A percentile compares a stretch with the other conserved stretches of the same genome.
phyloP scores from a whole-genome alignment of 139 green algal genomes.

The Chlamydomonas schloesseri region DNA sequence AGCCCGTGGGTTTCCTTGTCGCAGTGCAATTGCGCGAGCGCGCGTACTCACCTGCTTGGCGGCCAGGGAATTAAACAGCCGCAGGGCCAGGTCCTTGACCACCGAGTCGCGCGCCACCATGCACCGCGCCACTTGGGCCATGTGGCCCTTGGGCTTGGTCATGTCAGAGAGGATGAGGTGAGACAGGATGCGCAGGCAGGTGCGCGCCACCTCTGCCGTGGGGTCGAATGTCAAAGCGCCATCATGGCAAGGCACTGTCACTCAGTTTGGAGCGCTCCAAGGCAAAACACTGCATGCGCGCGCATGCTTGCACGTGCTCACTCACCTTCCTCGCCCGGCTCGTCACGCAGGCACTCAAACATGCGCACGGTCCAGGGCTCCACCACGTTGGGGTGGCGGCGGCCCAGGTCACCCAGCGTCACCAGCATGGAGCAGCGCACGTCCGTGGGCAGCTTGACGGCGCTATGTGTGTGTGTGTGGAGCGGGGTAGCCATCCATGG shows the following conservation, averaged over 20 bases:
- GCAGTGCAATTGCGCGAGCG: background rate
- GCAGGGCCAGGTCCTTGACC: slow-evolving; percentile 2
- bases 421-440: slow-evolving; percentile 86
- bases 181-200: slow-evolving; percentile 88
- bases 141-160: slow-evolving; percentile 95
- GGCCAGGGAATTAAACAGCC: slow-evolving; percentile 51
- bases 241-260: too few species aligned
- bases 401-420: slow-evolving; percentile 90
- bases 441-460: slow-evolving; percentile 5
- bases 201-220: slow-evolving; percentile 77
- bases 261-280: too few species aligned
- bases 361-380: slow-evolving; percentile 94
- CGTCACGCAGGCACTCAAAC: slow-evolving; percentile 76
- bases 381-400: slow-evolving; percentile 93
- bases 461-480: too few species aligned
- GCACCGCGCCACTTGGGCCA: slow-evolving; percentile 84
- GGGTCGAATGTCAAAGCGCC: background rate
- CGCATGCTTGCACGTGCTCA: background rate
- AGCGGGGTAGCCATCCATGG: too few species aligned
- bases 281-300: too few species aligned
- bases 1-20: too few species aligned
- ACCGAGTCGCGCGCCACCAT: slow-evolving; percentile 58
- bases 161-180: slow-evolving; percentile 98
- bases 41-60: slow-evolving; percentile 38
- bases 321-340: slow-evolving; percentile 11